Evolutionary conservation across 2,329 filamentous ascomycete genomes (phyloP).

Genomic region (Whalleya microplaca): DNA sequence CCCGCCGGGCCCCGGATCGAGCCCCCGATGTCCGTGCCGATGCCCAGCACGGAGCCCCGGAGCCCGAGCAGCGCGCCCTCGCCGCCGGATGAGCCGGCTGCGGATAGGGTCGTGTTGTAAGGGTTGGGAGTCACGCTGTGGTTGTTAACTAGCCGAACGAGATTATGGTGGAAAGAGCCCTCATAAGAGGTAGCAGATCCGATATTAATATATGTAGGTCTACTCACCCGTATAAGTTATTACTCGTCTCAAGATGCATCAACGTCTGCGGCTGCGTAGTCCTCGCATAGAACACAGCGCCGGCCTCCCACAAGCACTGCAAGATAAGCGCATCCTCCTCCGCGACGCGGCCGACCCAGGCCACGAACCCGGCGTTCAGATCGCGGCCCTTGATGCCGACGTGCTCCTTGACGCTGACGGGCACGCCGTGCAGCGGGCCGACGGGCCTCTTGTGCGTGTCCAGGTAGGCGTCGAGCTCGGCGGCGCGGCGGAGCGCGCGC

Average conservation of each 20-base stretch:
- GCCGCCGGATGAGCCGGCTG: slow-evolving; percentile 59
- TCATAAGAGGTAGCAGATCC: too few relatives aligned
- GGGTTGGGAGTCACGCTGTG: slow-evolving; percentile 56
- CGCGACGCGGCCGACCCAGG: slow-evolving; percentile 49
- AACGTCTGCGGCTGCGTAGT: slow-evolving; percentile 58
- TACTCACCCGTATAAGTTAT: slow-evolving; percentile 49
- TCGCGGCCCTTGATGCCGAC: slow-evolving; percentile 52
- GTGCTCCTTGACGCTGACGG: slow-evolving; percentile 57
- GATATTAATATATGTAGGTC: not conserved
- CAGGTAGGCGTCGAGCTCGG: slow-evolving; percentile 31
- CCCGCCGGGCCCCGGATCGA: slow-evolving; percentile 52
- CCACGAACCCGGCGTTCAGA: slow-evolving; percentile 52
- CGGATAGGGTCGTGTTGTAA: slow-evolving; percentile 52
- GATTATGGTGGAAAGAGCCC: too few relatives aligned
- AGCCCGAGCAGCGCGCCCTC: slow-evolving; percentile 59
- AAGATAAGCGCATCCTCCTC: slow-evolving; percentile 52
- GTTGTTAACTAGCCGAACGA: not conserved
- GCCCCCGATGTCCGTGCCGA: slow-evolving; percentile 58
- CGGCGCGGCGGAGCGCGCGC: slow-evolving; percentile 27
- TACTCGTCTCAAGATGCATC: slow-evolving; percentile 57
- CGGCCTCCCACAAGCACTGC: slow-evolving; percentile 49
- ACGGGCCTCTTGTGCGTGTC: slow-evolving; percentile 23
- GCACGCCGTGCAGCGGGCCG: slow-evolving; percentile 36
- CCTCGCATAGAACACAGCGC: slow-evolving; percentile 54
- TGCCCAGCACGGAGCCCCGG: slow-evolving; percentile 54